Evolutionary conservation across 306 rosid species (phyloP), one percentile per base, ranked within the genome.

Genomic region (Abrus pulchellus): DNA sequence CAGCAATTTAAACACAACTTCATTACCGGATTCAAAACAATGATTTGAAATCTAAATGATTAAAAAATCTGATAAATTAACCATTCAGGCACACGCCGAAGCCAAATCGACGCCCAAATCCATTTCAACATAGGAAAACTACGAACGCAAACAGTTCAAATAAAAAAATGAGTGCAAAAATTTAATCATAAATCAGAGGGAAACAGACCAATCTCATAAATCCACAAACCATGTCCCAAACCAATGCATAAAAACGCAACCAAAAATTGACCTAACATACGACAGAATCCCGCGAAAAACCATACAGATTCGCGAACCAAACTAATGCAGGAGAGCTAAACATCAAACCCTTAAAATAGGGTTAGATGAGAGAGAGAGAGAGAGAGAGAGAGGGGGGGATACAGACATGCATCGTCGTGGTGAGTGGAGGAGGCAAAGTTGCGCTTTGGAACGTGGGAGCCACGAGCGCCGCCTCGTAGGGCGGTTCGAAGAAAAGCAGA

Each of bases 331-430:
- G 28, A 43, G 36, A 77, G 40, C 27, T 52, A 72, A 50, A 13
- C 9, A 36, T 3, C 32, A 76, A 86, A 83, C 89, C 83, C 85
- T 70, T 79, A 79, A 53, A 55, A 67, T 41, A 49, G 77, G 50
- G 50, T 3, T 55, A 47, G 33, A 27, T 49, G 79, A 79, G 50
- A 63, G 69, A 36, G 79, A 36, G 78, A 45, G 14, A n/a, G 12
- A 9, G n/a, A 9, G 69, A 36, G 79, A 36, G 78, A 45, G 14
- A n/a, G 12, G 6, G n/a, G 6, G 64, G 52, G 65, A 53, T 20
- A 50, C 83, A 78, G 13, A 95, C 99, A 74, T 41, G 88, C 97
- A 77, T 95, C 99, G 75, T 93, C 92, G 86, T 93, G 97, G 20
- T 75, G 87, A 72, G 77, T 88, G 13, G 98, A 82, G 75, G 96